phyloP scores from a whole-genome alignment of 805 yeast species.

The Ogataea paradorogensis region DNA sequence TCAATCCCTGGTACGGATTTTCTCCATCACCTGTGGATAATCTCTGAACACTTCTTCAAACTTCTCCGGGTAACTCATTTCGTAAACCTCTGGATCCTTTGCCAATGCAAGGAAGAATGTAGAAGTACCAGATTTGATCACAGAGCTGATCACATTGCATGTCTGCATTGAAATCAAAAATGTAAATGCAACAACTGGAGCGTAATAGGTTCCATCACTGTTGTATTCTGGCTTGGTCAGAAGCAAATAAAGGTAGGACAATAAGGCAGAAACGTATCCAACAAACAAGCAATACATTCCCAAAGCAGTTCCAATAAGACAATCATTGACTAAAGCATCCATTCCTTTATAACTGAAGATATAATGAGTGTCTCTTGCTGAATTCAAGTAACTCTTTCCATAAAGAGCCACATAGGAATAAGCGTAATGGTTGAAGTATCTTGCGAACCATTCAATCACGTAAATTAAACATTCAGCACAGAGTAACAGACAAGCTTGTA shows the following conservation, averaged over 20 bases:
- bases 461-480: conserved; percentile 23
- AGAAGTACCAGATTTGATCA: conserved; percentile 73
- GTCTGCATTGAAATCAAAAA: conserved; percentile 73
- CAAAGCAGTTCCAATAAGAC: conserved; percentile 73
- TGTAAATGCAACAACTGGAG: conserved; percentile 19
- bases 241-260: conserved; percentile 61
- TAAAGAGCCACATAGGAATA: conserved; percentile 86
- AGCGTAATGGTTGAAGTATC: conserved; percentile 86
- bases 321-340: conserved; percentile 83
- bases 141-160: conserved; percentile 64
- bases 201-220: conserved; percentile 51
- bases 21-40: conserved; percentile 46
- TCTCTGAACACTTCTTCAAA: conserved; percentile 45
- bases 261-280: conserved; percentile 38
- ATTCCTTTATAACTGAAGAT: conserved; percentile 75
- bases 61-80: conserved; percentile 61
- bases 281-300: conserved; percentile 70
- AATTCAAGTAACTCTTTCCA: conserved; percentile 69
- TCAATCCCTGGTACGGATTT: conserved; percentile 34
- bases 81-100: conserved; percentile 78
- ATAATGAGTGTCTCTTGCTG: conserved; percentile 78
- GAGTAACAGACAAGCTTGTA: conserved; percentile 16
- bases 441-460: conserved; percentile 37
- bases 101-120: conserved; percentile 81
- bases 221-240: conserved; percentile 56